Evolutionary conservation across 306 rosid genomes (phyloP).

Genomic region (Acacia confusa): DNA sequence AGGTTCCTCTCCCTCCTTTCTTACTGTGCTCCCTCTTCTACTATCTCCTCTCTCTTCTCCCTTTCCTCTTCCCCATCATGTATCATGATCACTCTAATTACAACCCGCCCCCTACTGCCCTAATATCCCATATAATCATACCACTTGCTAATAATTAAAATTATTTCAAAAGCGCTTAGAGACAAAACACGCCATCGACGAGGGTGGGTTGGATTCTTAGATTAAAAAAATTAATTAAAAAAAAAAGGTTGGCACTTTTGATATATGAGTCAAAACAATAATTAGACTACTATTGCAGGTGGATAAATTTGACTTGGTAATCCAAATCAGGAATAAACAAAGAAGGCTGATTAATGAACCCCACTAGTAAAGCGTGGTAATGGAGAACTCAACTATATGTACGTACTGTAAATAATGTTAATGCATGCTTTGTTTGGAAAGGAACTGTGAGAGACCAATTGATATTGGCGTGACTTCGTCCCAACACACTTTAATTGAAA

Average conservation of each 20-base stretch:
- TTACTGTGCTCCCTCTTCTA: too few relatives aligned
- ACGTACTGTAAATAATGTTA: neutral
- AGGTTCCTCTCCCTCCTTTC: too few relatives aligned
- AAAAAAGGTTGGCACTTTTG: neutral
- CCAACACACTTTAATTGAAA: neutral
- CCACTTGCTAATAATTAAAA: neutral
- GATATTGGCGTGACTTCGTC: neutral
- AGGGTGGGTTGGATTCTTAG: neutral
- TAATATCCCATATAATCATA: neutral
- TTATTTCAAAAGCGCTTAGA: neutral
- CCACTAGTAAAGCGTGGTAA: constrained; percentile 31
- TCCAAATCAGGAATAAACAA: constrained; percentile 13
- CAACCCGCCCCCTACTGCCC: neutral
- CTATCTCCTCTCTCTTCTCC: too few relatives aligned
- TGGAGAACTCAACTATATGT: constrained; percentile 14
- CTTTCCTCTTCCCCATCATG: too few relatives aligned
- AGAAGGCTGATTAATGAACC: constrained; percentile 1
- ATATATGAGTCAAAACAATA: constrained; percentile 34
- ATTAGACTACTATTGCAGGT: constrained; percentile 42
- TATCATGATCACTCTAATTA: neutral
- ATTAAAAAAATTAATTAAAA: neutral
- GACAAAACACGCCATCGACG: neutral
- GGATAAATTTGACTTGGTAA: constrained; percentile 54
- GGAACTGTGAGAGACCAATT: neutral
- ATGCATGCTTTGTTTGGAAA: constrained; percentile 10